Evolutionary conservation across 2,329 filamentous ascomycete species (phyloP), one percentile per base, ranked within the genome.

Genomic region (Ophiobolus disseminans): DNA sequence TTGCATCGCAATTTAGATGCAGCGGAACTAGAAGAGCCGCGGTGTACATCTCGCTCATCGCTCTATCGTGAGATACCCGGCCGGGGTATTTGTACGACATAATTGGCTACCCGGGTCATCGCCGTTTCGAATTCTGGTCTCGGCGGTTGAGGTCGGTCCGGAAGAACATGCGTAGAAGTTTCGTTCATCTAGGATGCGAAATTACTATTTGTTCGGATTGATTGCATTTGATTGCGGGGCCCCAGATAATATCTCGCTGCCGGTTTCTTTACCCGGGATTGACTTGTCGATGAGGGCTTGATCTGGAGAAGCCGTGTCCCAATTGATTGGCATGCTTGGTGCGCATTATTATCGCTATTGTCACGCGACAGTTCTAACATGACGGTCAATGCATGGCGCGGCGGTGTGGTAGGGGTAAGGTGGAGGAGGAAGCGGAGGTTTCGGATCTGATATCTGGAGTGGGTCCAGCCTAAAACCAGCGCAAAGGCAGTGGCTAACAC

Each of bases 211-310:
- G 55, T 26, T 36, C 25, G 30, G 21, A 38, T 55, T 53, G 14
- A 55, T 53, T 50, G 37, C 30, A 20, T 34, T 48, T 43, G 40
- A 58, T 54, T 53, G 50, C 41, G 45, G 51, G 40, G 37, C 40
- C 30, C 51, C 47, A 31, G 19, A 42, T 19, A 28, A 35, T 13
- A 45, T 31, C 36, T 28, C 20, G 40, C 36, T 35, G 42, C 36
- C 44, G 46, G 53, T 26, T 30, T 41, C 44, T 57, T 55, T 53
- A 55, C 45, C 53, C 49, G 48, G 50, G 49, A 45, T 39, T 40
- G 40, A 38, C 26, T 53, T 16, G 48, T 44, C 25, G 35, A 35
- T 38, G 47, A 55, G n/a, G 32, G 34, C 40, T 38, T 38, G 40
- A 52, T 53, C 26, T 35, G 13, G 40, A 31, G 21, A 40, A 37